Percentiles rank a stretch among this genome's conserved stretches.
Conservation (phyloP, 2,329 filamentous ascomycete genomes). For the Diplodia mutila region DNA sequence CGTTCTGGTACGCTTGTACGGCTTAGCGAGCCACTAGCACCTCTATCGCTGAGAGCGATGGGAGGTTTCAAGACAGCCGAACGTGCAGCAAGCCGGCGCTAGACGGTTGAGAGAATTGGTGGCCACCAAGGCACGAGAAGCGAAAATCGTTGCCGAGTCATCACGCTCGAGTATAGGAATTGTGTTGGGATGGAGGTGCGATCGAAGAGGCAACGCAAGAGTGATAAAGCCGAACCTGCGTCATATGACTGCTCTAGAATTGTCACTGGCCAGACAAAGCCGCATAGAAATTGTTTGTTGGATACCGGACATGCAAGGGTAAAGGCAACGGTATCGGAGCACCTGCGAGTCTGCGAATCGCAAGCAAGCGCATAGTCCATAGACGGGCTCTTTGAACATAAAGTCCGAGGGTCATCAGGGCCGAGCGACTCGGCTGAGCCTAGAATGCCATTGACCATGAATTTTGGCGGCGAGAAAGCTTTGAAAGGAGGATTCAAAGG, state of each 20-base stretch:
- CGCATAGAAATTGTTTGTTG: neutral
- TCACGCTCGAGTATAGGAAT: neutral
- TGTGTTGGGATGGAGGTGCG: neutral
- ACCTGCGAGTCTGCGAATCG: neutral
- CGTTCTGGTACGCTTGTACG: neutral
- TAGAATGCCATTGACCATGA: neutral
- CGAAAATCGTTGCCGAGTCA: neutral
- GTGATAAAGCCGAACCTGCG: too few species aligned
- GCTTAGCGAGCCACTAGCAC: neutral
- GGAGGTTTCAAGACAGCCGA: too few species aligned
- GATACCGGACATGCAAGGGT: neutral
- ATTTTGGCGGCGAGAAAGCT: neutral
- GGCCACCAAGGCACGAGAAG: neutral
- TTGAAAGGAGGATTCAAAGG: neutral
- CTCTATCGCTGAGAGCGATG: neutral
- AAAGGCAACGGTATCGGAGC: neutral
- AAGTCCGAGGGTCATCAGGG: neutral
- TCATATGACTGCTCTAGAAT: neutral
- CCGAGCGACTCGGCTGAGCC: neutral
- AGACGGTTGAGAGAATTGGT: neutral
- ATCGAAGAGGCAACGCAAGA: neutral
- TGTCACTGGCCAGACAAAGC: neutral
- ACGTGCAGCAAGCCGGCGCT: neutral
- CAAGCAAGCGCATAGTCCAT: neutral
- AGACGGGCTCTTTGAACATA: neutral